phyloP scores from a whole-genome alignment of 495 filamentous ascomycete species.

The Aspergillus egyptiacus region DNA sequence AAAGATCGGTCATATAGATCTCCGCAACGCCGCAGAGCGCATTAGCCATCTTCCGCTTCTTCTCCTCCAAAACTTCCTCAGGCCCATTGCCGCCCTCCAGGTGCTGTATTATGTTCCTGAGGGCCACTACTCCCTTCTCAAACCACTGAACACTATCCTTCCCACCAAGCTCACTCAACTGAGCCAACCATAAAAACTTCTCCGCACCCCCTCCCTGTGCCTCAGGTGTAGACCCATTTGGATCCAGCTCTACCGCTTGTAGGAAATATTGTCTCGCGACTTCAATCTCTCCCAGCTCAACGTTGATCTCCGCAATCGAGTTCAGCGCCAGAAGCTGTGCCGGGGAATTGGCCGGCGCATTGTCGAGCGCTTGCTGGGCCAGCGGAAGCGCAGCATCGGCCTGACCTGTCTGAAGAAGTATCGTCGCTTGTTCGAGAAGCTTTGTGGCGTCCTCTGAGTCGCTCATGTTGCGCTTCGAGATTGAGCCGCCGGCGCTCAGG shows the following conservation, averaged over 20 bases:
- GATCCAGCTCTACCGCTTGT: conserved; percentile 64
- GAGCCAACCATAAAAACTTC: conserved; percentile 93
- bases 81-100: conserved; percentile 35
- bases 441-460: conserved; percentile 38
- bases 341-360: conserved; percentile 33
- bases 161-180: conserved; percentile 84
- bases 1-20: conserved; percentile 97
- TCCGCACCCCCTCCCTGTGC: conserved; percentile 75
- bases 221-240: conserved; percentile 55
- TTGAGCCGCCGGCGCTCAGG: conserved; percentile 38
- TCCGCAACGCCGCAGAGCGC: conserved; percentile 87
- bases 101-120: conserved; percentile 59
- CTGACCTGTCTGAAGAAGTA: conserved; percentile 64
- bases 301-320: conserved; percentile 73
- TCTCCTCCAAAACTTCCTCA: conserved; percentile 53
- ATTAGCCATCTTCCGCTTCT: conserved; percentile 70
- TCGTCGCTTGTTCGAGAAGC: conserved; percentile 62
- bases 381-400: conserved; percentile 60
- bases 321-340: conserved; percentile 60
- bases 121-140: conserved; percentile 66
- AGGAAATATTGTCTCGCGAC: conserved; percentile 62
- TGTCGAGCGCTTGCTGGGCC: conserved; percentile 56
- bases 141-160: conserved; percentile 81
- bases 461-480: conserved; percentile 45
- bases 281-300: conserved; percentile 77